phyloP scores from a whole-genome alignment of 495 filamentous ascomycete genomes.

The Letharia columbiana region DNA sequence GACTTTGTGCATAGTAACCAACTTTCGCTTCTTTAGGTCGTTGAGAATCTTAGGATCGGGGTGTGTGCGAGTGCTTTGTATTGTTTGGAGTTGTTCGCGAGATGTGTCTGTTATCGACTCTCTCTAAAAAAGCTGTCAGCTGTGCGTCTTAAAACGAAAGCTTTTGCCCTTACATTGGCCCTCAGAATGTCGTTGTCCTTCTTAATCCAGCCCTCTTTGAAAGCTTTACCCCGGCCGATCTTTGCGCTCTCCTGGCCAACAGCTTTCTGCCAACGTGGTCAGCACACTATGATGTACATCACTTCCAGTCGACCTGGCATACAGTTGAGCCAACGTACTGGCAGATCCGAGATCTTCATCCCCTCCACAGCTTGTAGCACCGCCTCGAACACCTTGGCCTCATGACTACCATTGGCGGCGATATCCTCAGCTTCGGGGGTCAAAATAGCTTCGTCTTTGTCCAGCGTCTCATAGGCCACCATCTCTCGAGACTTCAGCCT shows the following conservation, averaged over 20 bases:
- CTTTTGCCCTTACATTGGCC: constrained; percentile 28
- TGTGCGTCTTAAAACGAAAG: background rate
- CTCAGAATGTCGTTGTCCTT: constrained; percentile 67
- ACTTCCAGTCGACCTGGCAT: constrained; percentile 23
- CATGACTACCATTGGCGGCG: constrained; percentile 78
- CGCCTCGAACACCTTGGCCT: constrained; percentile 88
- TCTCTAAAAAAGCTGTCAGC: constrained; percentile 31
- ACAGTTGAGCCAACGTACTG: constrained; percentile 34
- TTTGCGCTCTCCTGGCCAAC: constrained; percentile 80
- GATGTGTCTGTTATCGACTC: constrained; percentile 72
- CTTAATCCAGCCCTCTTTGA: constrained; percentile 93
- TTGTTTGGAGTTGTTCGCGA: constrained; percentile 58
- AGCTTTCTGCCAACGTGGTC: constrained; percentile 38
- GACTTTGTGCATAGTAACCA: constrained; percentile 72
- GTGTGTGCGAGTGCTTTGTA: constrained; percentile 58
- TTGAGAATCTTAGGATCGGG: constrained; percentile 61
- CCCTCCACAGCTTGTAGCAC: constrained; percentile 68
- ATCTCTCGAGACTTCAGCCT: constrained; percentile 74
- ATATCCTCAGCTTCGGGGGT: constrained; percentile 74
- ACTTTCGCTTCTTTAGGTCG: constrained; percentile 83
- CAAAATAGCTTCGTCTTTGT: constrained; percentile 67
- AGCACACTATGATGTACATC: background rate
- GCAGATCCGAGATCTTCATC: constrained; percentile 68
- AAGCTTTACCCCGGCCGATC: constrained; percentile 89
- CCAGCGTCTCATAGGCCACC: constrained; percentile 74